Conservation (phyloP, 1,284 basidiomycete species). For the Cystobasidium sp. region DNA sequence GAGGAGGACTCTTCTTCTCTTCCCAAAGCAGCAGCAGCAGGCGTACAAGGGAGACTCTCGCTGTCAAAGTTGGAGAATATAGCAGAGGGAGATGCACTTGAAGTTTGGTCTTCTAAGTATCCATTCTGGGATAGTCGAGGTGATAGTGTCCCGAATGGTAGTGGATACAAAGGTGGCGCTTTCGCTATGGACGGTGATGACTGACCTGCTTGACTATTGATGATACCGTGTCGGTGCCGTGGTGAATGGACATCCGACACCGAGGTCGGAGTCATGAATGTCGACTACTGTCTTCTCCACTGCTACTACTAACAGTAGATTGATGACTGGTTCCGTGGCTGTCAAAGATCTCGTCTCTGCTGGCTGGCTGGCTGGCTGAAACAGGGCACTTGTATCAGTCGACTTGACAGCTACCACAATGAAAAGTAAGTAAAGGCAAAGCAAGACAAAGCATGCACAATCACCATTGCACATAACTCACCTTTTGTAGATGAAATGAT, state of each 20-base stretch:
- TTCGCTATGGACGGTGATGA: neutral
- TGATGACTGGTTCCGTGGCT: no score
- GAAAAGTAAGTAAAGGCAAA: no score
- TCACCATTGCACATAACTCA: no score
- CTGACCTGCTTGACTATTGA: slow-evolving; percentile 7
- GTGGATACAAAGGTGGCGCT: neutral
- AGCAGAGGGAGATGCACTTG: slow-evolving; percentile 13
- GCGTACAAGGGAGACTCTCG: neutral
- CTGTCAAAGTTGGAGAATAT: slow-evolving; percentile 2
- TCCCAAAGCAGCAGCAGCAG: neutral
- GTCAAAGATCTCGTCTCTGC: no score
- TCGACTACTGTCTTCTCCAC: no score
- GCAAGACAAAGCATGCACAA: no score
- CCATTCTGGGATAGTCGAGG: neutral
- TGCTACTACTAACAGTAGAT: no score
- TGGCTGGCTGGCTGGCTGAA: no score
- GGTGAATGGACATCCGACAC: neutral
- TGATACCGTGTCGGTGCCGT: neutral
- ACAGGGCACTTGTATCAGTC: no score
- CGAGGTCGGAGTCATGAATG: neutral
- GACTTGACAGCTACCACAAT: no score
- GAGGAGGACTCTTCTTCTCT: neutral
- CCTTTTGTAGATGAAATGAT: no score
- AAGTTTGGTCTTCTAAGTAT: neutral
- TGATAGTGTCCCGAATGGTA: no score